Evolutionary conservation across 2,329 filamentous ascomycete species (phyloP), one percentile per base, ranked within the genome.

Genomic region (Fusarium sp.): DNA sequence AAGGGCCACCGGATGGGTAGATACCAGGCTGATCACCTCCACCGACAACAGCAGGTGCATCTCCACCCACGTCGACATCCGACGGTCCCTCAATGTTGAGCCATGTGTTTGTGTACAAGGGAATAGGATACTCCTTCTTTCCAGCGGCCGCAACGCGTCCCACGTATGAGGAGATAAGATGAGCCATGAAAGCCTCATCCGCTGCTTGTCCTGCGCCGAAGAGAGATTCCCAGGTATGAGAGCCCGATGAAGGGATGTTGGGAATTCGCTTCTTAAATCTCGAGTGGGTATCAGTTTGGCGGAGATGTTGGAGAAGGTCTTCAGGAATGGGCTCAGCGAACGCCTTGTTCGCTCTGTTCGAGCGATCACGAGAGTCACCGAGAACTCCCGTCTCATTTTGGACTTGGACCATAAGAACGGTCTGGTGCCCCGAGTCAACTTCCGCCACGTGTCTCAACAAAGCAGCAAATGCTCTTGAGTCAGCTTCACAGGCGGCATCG

Each of bases 341-440:
- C 1, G 71, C 78, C 51, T 79, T 73, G 20, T 85, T 77, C 3
- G 83, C 85, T 8, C 73, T 72, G 2, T 71, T 70, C 5, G 80
- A 83, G 4, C 82, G 77, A 68, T 87, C 86, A 24, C 85, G 79
- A 10, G 82, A 86, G 68, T 87, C 85, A 0, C 85, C 84, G 0
- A 87, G 76, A 1, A 87, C 63, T 1, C 86, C 86, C 1, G 80
- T 81, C 75, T 88, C 86, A 44, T 88, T 88, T 74, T 88, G 83
- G n/a, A 88, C 85, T 65, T 88, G 86, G 1, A 87, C 81, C 86
- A 87, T 87, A 4, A 88, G 67, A 0, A 88, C 85, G 0, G 85
- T 88, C 4, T 77, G 80, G 45, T 87, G 78, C 13, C 79, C 73
- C 3, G 75, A 76, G 47, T 87, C 85, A 7, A 87, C 71, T 4